Evolutionary conservation across 2,329 filamentous ascomycete genomes (phyloP).

Genomic region (Rutstroemia sp.): DNA sequence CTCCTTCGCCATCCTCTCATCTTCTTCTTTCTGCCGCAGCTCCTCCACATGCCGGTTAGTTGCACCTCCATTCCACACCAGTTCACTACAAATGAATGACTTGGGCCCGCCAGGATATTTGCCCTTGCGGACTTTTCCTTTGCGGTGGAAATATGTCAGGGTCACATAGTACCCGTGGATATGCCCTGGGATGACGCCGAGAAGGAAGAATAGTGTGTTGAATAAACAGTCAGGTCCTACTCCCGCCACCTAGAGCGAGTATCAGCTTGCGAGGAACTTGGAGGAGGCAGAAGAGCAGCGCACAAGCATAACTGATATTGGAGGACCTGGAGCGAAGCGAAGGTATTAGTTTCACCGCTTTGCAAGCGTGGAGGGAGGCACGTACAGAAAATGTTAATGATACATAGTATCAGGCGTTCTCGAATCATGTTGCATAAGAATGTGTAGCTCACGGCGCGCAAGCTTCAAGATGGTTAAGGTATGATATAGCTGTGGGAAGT

Average conservation of each 20-base stretch:
- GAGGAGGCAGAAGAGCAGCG: neutral
- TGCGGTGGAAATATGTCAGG: slow-evolving; percentile 74
- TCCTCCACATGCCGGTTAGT: slow-evolving; percentile 16
- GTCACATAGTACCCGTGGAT: slow-evolving; percentile 37
- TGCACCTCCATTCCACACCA: slow-evolving; percentile 57
- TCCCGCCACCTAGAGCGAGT: slow-evolving; percentile 12
- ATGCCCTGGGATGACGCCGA: slow-evolving; percentile 24
- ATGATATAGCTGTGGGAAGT: neutral
- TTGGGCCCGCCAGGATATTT: slow-evolving; percentile 46
- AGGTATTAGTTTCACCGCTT: neutral
- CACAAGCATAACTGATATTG: slow-evolving; percentile 19
- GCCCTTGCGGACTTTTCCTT: slow-evolving; percentile 47
- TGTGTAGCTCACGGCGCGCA: neutral
- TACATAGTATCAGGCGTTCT: slow-evolving; percentile 12
- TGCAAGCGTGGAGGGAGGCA: too few relatives aligned
- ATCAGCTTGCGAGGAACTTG: neutral
- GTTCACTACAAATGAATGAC: slow-evolving; percentile 63
- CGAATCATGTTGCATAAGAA: slow-evolving; percentile 8
- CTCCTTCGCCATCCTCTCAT: slow-evolving; percentile 2
- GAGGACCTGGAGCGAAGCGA: slow-evolving; percentile 12
- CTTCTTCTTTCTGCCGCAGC: slow-evolving; percentile 13
- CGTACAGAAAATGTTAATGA: slow-evolving; percentile 23
- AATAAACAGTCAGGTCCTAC: slow-evolving; percentile 18
- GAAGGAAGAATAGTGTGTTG: slow-evolving; percentile 21
- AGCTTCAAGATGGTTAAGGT: neutral